phyloP scores from a whole-genome alignment of 2,329 filamentous ascomycete genomes.

The Colletotrichum sp. region DNA sequence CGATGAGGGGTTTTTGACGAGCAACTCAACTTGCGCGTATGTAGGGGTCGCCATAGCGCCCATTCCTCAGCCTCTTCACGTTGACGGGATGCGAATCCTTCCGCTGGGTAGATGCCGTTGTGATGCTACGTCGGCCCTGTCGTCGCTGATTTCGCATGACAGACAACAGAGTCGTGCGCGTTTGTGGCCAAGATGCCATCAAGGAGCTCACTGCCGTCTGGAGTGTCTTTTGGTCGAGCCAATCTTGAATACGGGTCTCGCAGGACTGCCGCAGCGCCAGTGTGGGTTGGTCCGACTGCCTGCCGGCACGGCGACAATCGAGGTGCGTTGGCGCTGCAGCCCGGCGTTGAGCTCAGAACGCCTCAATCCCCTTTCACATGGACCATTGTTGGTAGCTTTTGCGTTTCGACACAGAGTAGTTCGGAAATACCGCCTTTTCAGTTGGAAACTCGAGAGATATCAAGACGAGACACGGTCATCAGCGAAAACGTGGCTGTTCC shows the following conservation, averaged over 20 bases:
- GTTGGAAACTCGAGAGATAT: background rate
- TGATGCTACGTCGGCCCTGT: background rate
- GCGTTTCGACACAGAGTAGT: background rate
- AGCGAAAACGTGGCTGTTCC: background rate
- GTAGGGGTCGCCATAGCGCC: background rate
- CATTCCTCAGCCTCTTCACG: background rate
- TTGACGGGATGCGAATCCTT: background rate
- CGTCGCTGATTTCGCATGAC: background rate
- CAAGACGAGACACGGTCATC: background rate
- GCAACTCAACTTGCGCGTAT: background rate
- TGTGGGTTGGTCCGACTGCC: background rate
- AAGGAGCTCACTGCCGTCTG: slow-evolving; percentile 1
- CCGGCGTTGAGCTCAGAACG: background rate
- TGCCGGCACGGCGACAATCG: background rate
- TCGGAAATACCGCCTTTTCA: background rate
- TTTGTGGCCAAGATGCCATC: background rate
- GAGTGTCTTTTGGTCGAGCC: background rate
- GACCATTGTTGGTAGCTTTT: background rate
- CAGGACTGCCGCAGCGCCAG: slow-evolving; percentile 4
- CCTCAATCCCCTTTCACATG: background rate
- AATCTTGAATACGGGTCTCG: slow-evolving; percentile 16
- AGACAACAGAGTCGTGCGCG: background rate
- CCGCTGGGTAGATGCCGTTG: background rate
- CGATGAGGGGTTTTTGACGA: background rate
- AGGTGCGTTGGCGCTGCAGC: background rate